These are phyloP conservation scores for Agrostemma githago DNA, from an alignment of 148 eudicot genomes.

Conservation along the genomic window DNA sequence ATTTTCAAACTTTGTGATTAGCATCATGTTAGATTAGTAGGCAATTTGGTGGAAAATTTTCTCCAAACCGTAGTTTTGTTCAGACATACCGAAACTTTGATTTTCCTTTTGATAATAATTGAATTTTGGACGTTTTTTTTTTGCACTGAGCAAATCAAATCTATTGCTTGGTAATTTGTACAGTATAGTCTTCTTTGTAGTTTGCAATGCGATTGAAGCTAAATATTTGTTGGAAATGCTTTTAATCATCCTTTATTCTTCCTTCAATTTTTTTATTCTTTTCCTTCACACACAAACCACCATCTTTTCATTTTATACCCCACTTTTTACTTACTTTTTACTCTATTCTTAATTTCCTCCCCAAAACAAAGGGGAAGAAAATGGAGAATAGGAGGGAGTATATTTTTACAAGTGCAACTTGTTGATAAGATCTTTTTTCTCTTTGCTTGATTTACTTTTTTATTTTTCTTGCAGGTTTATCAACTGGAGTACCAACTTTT, in stretches of 20 bases:
- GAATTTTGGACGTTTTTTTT: background rate
- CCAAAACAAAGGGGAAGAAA: no score
- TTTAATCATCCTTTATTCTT: no score
- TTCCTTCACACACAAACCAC: no score
- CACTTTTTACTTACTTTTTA: no score
- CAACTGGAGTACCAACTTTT: conserved; percentile 97
- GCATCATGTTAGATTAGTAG: background rate
- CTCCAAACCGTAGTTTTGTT: background rate
- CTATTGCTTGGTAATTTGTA: background rate
- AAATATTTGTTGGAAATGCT: background rate
- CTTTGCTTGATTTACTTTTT: background rate
- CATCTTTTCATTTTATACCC: no score
- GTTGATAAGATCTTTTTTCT: background rate
- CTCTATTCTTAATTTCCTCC: no score
- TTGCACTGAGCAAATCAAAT: background rate
- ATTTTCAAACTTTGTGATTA: background rate
- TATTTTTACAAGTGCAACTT: background rate
- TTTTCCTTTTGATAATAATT: background rate
- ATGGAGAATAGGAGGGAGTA: no score
- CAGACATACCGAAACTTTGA: background rate
- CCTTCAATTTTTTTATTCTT: no score
- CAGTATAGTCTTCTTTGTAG: background rate
- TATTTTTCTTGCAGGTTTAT: conserved; percentile 61
- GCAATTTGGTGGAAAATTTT: background rate
- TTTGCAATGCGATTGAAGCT: background rate